Conservation (phyloP, 148 eudicot genomes). For the Cornus controversa region DNA sequence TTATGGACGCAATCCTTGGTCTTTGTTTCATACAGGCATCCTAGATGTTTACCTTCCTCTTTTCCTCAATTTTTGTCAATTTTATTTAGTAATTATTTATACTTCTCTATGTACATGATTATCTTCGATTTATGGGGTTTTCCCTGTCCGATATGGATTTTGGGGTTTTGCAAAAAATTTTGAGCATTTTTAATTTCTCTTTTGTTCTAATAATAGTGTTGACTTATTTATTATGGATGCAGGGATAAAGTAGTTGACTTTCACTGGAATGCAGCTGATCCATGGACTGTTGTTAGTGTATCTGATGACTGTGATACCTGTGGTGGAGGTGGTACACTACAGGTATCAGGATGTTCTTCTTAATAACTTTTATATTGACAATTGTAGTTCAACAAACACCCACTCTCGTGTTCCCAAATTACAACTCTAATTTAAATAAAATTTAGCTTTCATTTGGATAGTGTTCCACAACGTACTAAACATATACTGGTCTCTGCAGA, state of each 20-base stretch:
- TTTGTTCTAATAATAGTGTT: background rate
- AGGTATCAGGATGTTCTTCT: slow-evolving; percentile 41
- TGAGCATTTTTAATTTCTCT: background rate
- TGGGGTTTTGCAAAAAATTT: background rate
- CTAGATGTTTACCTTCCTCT: too few species aligned
- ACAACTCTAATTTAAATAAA: background rate
- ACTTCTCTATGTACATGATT: background rate
- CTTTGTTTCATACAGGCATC: background rate
- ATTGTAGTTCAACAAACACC: background rate
- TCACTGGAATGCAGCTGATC: slow-evolving; percentile 87
- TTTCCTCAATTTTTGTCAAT: background rate
- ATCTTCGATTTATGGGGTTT: background rate
- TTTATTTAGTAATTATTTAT: too few species aligned
- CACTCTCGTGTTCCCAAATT: background rate
- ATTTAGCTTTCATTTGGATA: background rate
- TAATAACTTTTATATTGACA: background rate
- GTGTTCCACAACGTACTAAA: background rate
- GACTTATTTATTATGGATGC: slow-evolving; percentile 5
- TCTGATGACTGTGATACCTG: slow-evolving; percentile 86
- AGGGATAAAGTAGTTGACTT: slow-evolving; percentile 96
- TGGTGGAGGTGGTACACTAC: slow-evolving; percentile 94
- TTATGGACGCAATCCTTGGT: background rate
- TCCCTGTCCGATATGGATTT: background rate
- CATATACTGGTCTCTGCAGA: slow-evolving; percentile 33
- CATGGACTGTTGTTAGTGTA: slow-evolving; percentile 95